Evolutionary conservation across 2,329 filamentous ascomycete species (phyloP).

Genomic region (Colletotrichum magnum): DNA sequence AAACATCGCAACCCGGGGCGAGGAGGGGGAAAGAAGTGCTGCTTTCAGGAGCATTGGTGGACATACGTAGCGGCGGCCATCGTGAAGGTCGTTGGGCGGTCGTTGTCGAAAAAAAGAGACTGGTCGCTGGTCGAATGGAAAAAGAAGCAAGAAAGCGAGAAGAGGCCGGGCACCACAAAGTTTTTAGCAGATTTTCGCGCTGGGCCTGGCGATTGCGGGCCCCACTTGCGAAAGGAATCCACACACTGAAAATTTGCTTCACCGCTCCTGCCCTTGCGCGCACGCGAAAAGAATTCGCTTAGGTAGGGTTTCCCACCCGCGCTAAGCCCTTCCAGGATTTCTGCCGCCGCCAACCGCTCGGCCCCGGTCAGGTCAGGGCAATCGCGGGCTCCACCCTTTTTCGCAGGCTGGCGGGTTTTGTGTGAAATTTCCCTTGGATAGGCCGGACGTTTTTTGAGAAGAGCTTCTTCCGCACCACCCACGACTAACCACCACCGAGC

Average conservation of each 20-base stretch:
- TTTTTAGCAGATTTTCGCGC: constrained; percentile 38
- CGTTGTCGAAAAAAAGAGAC: constrained; percentile 38
- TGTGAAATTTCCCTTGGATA: constrained; percentile 34
- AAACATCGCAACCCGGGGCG: constrained; percentile 58
- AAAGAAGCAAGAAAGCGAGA: constrained; percentile 1
- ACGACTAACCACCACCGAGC: constrained; percentile 45
- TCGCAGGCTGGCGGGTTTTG: constrained; percentile 3
- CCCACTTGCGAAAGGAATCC: constrained; percentile 5
- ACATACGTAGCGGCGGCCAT: constrained; percentile 70
- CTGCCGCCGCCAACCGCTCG: constrained; percentile 18
- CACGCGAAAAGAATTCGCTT: constrained; percentile 24
- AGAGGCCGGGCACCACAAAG: constrained; percentile 2
- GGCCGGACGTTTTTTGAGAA: neutral
- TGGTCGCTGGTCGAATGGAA: constrained; percentile 33
- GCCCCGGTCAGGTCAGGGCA: constrained; percentile 37
- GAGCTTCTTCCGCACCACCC: constrained; percentile 30
- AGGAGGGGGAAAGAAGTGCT: constrained; percentile 52
- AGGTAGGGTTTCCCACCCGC: constrained; percentile 24
- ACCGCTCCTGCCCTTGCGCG: constrained; percentile 1
- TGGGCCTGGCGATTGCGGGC: neutral
- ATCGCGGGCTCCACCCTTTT: constrained; percentile 21
- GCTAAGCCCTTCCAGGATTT: constrained; percentile 3
- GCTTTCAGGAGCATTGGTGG: constrained; percentile 32
- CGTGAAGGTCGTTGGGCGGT: constrained; percentile 54
- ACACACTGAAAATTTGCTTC: constrained; percentile 18